Evolutionary conservation across 352 stramenopile genomes (phyloP).

Genomic region (Phytophthora citrophthora): DNA sequence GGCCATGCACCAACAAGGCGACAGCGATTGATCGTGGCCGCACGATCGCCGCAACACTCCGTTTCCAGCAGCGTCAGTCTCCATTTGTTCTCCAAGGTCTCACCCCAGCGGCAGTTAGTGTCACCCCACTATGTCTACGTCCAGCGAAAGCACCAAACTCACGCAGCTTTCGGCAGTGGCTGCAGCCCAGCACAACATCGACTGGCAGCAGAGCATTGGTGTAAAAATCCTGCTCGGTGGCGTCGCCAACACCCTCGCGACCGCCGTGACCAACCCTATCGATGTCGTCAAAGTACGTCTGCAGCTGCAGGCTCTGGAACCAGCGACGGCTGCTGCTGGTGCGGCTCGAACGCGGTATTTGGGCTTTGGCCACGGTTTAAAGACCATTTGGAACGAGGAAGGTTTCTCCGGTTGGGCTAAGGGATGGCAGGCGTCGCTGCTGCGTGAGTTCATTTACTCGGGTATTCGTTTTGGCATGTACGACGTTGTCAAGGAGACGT

Average conservation of each 20-base stretch:
- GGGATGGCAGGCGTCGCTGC: slow-evolving; percentile 66
- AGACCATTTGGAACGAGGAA: slow-evolving; percentile 63
- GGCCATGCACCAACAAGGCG: slow-evolving; percentile 8
- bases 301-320: slow-evolving; percentile 61
- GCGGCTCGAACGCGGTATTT: slow-evolving; percentile 50
- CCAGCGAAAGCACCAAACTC: slow-evolving; percentile 23
- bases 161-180: slow-evolving; percentile 19
- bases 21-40: slow-evolving; percentile 12
- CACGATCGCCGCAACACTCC: slow-evolving; percentile 16
- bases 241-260: slow-evolving; percentile 67
- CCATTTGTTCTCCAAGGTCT: slow-evolving; percentile 19
- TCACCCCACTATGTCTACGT: slow-evolving; percentile 19
- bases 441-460: slow-evolving; percentile 78
- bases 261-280: slow-evolving; percentile 62
- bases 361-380: slow-evolving; percentile 60
- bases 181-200: slow-evolving; percentile 32
- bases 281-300: slow-evolving; percentile 75
- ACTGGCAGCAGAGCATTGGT: slow-evolving; percentile 58
- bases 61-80: slow-evolving; percentile 16
- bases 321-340: slow-evolving; percentile 46
- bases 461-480: slow-evolving; percentile 83
- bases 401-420: slow-evolving; percentile 60
- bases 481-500: slow-evolving; percentile 75
- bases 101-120: neutral
- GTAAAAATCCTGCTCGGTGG: slow-evolving; percentile 73